Conservation (phyloP, 2,329 filamentous ascomycete genomes). For the Plectosphaerella cucumerina region DNA sequence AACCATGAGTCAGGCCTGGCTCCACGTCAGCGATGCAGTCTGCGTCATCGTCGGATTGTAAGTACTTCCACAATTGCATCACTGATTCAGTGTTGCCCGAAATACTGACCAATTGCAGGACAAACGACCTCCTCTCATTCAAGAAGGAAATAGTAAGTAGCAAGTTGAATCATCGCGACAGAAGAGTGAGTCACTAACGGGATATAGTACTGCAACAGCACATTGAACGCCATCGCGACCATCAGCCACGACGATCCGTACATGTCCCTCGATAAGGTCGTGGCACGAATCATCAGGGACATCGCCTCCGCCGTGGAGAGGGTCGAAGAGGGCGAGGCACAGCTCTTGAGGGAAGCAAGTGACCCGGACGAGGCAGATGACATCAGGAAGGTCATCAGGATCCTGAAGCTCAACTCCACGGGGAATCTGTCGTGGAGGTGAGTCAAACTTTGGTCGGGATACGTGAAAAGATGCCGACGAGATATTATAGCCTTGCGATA, state of each 20-base stretch:
- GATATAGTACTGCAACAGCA: slow-evolving; percentile 3
- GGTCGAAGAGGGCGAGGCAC: slow-evolving; percentile 6
- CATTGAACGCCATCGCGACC: slow-evolving; percentile 8
- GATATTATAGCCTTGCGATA: slow-evolving; percentile 3
- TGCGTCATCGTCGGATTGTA: slow-evolving; percentile 8
- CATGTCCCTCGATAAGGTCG: neutral
- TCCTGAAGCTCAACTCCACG: slow-evolving; percentile 9
- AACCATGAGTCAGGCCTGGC: neutral
- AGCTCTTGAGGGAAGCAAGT: slow-evolving; percentile 4
- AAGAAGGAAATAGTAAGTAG: slow-evolving; percentile 7
- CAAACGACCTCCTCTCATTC: slow-evolving; percentile 10
- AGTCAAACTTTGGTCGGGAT: neutral
- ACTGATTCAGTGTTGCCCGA: too few relatives aligned
- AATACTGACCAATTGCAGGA: neutral
- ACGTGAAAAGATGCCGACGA: neutral
- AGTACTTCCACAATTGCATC: slow-evolving; percentile 1
- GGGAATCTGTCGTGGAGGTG: slow-evolving; percentile 11
- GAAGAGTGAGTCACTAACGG: slow-evolving; percentile 1
- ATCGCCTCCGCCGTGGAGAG: slow-evolving; percentile 6
- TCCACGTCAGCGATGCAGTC: slow-evolving; percentile 6
- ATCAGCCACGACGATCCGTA: slow-evolving; percentile 4
- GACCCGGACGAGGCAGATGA: neutral
- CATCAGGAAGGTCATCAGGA: slow-evolving; percentile 3
- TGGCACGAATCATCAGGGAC: neutral
- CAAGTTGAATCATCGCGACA: too few relatives aligned